Evolutionary conservation across 768 basidiomycete genomes (phyloP).

Genomic region (Lyophyllum atratum): DNA sequence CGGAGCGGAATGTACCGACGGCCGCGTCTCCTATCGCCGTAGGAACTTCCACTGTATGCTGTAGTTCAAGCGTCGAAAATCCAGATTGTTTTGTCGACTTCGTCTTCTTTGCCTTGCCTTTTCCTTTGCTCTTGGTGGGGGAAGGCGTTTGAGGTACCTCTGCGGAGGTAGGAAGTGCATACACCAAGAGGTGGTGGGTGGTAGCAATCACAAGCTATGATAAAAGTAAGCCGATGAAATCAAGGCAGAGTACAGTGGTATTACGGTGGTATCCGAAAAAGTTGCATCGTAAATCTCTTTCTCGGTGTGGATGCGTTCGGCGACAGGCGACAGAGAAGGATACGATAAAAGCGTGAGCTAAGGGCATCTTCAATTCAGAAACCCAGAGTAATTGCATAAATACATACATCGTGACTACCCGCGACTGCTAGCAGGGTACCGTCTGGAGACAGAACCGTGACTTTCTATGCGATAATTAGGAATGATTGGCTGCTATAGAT

Average conservation of each 20-base stretch:
- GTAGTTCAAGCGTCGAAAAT: constrained; percentile 29
- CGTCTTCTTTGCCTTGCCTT: constrained; percentile 36
- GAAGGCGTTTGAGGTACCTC: constrained; percentile 16
- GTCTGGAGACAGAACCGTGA: constrained; percentile 79
- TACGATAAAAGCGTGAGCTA: constrained; percentile 70
- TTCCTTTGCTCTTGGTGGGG: constrained; percentile 42
- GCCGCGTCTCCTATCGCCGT: constrained; percentile 42
- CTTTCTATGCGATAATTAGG: constrained; percentile 61
- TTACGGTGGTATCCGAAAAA: constrained; percentile 68
- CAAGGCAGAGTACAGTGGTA: constrained; percentile 16
- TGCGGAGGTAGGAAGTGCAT: constrained; percentile 45
- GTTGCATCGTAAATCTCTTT: constrained; percentile 88
- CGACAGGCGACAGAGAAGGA: constrained; percentile 54
- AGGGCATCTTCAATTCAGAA: constrained; percentile 3
- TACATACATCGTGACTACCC: constrained; percentile 68
- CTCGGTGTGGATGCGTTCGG: constrained; percentile 53
- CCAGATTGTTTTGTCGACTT: constrained; percentile 13
- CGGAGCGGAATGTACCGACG: constrained; percentile 66
- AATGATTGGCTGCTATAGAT: neutral
- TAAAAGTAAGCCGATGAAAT: neutral
- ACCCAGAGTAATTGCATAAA: constrained; percentile 10
- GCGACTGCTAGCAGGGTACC: constrained; percentile 67
- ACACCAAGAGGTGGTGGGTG: constrained; percentile 64
- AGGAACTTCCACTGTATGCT: constrained; percentile 59
- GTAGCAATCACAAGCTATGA: constrained; percentile 67